Evolutionary conservation across 441 rosid genomes (phyloP).

Genomic region (Aquilaria agallochum): DNA sequence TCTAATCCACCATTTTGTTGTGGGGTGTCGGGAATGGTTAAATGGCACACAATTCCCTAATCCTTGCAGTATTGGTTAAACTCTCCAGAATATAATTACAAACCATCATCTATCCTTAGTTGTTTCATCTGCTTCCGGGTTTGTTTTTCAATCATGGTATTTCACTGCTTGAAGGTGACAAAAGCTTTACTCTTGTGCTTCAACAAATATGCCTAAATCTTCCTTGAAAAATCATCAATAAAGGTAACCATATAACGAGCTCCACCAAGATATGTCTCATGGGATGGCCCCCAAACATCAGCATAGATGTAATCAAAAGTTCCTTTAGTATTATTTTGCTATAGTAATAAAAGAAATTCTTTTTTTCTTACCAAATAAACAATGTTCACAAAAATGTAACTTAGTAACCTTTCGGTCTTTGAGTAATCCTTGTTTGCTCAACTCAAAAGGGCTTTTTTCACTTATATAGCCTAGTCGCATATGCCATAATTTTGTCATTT

Average conservation of each 20-base stretch:
- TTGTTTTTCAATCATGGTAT: not conserved
- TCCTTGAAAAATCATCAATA: not conserved
- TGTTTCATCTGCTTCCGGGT: not conserved
- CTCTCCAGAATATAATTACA: not conserved
- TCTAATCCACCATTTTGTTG: not conserved
- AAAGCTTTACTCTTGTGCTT: not conserved
- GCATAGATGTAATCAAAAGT: not conserved
- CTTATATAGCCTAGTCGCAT: not conserved
- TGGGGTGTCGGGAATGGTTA: not conserved
- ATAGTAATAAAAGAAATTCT: not conserved
- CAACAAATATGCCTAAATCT: not conserved
- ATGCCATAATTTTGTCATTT: not conserved
- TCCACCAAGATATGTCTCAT: not conserved
- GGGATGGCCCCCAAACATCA: too few relatives aligned
- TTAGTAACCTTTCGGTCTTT: not conserved
- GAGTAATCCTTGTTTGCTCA: not conserved
- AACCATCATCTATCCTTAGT: not conserved
- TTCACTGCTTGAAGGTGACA: not conserved
- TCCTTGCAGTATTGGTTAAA: not conserved
- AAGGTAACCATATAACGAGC: not conserved
- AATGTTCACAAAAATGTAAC: too few relatives aligned
- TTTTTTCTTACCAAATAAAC: too few relatives aligned
- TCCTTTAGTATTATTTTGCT: not conserved
- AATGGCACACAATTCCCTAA: not conserved
- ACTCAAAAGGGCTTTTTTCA: not conserved